Evolutionary conservation across 371 early-diverging fungal species (phyloP), one percentile per base, ranked within the genome.

Genomic region (Rhizopus delemar): DNA sequence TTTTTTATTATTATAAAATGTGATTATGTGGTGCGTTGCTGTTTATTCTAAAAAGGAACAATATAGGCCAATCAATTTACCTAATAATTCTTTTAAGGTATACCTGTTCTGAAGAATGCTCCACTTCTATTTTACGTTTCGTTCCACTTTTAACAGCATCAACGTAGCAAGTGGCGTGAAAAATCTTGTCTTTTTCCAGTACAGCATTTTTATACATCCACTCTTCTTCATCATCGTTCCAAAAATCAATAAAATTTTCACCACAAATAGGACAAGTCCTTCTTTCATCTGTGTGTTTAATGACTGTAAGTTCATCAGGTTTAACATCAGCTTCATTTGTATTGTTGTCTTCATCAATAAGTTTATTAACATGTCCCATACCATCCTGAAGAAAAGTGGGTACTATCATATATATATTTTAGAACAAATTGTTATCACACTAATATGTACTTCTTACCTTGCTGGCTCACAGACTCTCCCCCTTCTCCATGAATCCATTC

Each of bases 191-290:
- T 45, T 90, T 87, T 8, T 86, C 83, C 28, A 82, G 66, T 1
- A 92, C 77, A 4, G 94, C 93, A 63, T 91, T 90, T 43, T 86
- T 85, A 52, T 89, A 88, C 80, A 91, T 88, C 96, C 96, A 96
- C 38, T 89, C 88, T 59, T 95, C 96, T 50, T 89, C 87, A 29
- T 87, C 88, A 53, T 96, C 95, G 64, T 91, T 89, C 85, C 89
- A 97, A 57, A 89, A 81, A 56, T 86, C 87, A 61, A 89, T 80
- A 70, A 97, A 88, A 51, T 83, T 78, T 70, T 97, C 97, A 39
- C 87, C 83, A 73, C 97, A 97, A 46, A 97, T 85, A 1, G 88
- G 84, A 69, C 97, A 97, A 22, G 84, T 79, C 57, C 74, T 66
- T 67, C 74, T 57, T 38, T 69, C 70, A 33, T 73, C 69, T 55